phyloP scores from a whole-genome alignment of 208 protist species.

The Leishmania arabica region DNA sequence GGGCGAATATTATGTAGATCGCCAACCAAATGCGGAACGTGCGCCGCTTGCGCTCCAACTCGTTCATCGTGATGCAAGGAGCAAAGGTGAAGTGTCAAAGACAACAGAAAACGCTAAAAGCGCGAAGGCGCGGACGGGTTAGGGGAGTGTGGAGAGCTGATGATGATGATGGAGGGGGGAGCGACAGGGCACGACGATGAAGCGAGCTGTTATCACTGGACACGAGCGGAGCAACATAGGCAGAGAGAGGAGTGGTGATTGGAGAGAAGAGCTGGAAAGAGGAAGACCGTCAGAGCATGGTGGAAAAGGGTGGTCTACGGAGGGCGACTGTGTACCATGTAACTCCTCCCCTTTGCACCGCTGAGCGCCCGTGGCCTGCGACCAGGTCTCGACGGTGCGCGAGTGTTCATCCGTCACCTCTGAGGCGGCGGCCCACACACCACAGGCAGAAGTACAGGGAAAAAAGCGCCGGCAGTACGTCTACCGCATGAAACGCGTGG shows the following conservation, averaged over 20 bases:
- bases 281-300: not conserved
- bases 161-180: not conserved
- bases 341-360: not conserved
- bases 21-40: conserved; percentile 17
- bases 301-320: not conserved
- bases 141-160: not conserved
- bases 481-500: not conserved
- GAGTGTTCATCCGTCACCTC: not conserved
- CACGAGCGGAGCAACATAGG: not conserved
- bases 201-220: not conserved
- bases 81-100: not conserved
- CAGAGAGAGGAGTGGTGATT: not conserved
- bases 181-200: not conserved
- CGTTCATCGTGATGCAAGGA: conserved; percentile 6
- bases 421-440: not conserved
- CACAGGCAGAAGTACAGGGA: conserved; percentile 3
- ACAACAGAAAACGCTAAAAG: not conserved
- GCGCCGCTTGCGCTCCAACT: conserved; percentile 13
- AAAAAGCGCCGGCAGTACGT: not conserved
- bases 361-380: not conserved
- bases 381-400: not conserved
- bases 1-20: conserved; percentile 51
- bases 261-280: not conserved
- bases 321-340: too few relatives aligned
- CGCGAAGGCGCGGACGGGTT: not conserved